phyloP scores from a whole-genome alignment of 2,329 filamentous ascomycete genomes.

The Monilinia fructigena region DNA sequence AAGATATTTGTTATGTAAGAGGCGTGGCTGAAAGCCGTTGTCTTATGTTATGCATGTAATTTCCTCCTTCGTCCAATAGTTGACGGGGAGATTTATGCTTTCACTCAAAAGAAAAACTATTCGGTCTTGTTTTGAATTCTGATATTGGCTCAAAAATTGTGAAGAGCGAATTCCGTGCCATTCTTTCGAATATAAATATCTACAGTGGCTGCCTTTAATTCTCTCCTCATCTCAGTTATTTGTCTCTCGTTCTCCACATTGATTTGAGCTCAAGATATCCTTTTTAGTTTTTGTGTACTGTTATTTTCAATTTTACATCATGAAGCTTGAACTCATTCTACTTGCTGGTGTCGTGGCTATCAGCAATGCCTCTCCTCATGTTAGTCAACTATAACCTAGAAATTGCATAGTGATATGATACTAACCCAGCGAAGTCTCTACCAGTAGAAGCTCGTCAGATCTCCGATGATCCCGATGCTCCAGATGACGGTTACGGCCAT shows the following conservation, averaged over 20 bases:
- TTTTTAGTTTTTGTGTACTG: background rate
- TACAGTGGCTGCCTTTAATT: background rate
- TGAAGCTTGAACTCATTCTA: constrained; percentile 10
- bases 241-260: background rate
- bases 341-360: constrained; percentile 11
- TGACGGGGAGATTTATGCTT: background rate
- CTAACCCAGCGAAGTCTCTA: background rate
- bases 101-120: background rate
- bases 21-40: background rate
- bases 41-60: background rate
- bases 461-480: background rate
- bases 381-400: background rate
- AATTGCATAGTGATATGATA: background rate
- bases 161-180: background rate
- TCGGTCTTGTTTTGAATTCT: background rate
- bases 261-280: background rate
- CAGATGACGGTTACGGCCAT: background rate
- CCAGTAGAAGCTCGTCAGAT: constrained; percentile 5
- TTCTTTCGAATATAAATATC: background rate
- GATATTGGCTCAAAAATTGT: background rate
- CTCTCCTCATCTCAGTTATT: background rate
- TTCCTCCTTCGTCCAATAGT: constrained; percentile 10
- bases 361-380: constrained; percentile 17
- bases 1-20: constrained; percentile 3
- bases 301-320: background rate